These are phyloP conservation scores for Phytophthora lateralis DNA, from an alignment of 352 stramenopile genomes.

Conservation along the genomic window DNA sequence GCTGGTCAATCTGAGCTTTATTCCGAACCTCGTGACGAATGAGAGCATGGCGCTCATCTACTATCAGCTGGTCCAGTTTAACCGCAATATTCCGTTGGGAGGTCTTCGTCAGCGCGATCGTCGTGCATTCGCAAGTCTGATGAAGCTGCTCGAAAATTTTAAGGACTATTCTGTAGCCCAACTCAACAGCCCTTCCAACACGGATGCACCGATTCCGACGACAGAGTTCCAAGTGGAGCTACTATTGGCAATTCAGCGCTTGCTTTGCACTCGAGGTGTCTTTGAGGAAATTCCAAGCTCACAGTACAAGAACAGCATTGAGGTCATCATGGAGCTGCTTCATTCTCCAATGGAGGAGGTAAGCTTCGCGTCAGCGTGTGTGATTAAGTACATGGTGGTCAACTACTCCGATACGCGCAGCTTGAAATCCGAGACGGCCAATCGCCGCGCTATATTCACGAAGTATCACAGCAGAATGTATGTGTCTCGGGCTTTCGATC, in stretches of 20 bases:
- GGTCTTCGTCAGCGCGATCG: slow-evolving; percentile 73
- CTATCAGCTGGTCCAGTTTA: slow-evolving; percentile 86
- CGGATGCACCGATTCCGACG: slow-evolving; percentile 79
- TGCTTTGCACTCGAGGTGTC: slow-evolving; percentile 80
- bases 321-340: slow-evolving; percentile 88
- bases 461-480: slow-evolving; percentile 87
- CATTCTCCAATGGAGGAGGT: slow-evolving; percentile 88
- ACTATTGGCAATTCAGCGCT: slow-evolving; percentile 75
- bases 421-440: slow-evolving; percentile 85
- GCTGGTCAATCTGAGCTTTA: slow-evolving; percentile 76
- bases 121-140: slow-evolving; percentile 74
- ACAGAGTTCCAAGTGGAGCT: slow-evolving; percentile 86
- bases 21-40: slow-evolving; percentile 82
- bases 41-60: slow-evolving; percentile 78
- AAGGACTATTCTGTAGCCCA: slow-evolving; percentile 87
- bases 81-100: slow-evolving; percentile 83
- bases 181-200: slow-evolving; percentile 80
- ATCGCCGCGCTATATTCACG: slow-evolving; percentile 83
- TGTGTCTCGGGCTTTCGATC: slow-evolving; percentile 80
- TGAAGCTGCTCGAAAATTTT: slow-evolving; percentile 87
- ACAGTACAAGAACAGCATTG: slow-evolving; percentile 86
- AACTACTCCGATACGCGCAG: slow-evolving; percentile 90
- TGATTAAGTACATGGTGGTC: slow-evolving; percentile 91
- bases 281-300: slow-evolving; percentile 88
- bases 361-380: slow-evolving; percentile 78